Evolutionary conservation across 2,329 filamentous ascomycete genomes (phyloP).

Genomic region (Madurella mycetomatis): DNA sequence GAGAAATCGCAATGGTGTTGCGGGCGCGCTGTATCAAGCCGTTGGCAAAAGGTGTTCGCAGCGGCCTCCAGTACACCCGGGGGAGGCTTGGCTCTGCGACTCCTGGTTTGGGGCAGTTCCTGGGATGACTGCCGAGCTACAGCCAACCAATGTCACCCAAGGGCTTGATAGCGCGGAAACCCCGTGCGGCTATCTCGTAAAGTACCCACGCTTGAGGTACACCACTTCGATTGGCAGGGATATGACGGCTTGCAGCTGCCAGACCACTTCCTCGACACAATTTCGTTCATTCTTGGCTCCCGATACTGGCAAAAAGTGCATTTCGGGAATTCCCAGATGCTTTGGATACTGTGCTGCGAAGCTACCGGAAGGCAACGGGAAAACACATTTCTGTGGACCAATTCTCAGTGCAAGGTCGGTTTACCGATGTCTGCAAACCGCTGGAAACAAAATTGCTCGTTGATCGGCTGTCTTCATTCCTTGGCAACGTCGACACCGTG

Average conservation of each 20-base stretch:
- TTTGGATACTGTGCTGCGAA: too few relatives aligned
- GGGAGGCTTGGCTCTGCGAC: conserved; percentile 16
- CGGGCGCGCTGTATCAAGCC: conserved; percentile 18
- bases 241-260: not conserved
- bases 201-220: not conserved
- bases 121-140: conserved; percentile 7
- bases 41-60: conserved; percentile 27
- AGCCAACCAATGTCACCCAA: not conserved
- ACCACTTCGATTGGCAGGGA: not conserved
- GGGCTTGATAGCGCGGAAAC: not conserved
- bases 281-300: not conserved
- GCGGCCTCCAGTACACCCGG: conserved; percentile 22
- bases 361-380: too few relatives aligned
- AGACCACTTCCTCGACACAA: not conserved
- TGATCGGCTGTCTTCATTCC: too few relatives aligned
- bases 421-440: too few relatives aligned
- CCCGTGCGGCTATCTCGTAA: too few relatives aligned
- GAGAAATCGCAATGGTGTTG: conserved; percentile 12
- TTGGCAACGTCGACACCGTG: too few relatives aligned
- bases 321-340: too few relatives aligned
- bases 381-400: too few relatives aligned
- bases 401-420: too few relatives aligned
- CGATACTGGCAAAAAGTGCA: too few relatives aligned
- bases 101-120: not conserved
- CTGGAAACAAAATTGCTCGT: too few relatives aligned